Percentiles rank a stretch among this genome's conserved stretches.
Conservation (phyloP, 176 grass and related monocot species). For the Echinochloa phyllopogon region DNA sequence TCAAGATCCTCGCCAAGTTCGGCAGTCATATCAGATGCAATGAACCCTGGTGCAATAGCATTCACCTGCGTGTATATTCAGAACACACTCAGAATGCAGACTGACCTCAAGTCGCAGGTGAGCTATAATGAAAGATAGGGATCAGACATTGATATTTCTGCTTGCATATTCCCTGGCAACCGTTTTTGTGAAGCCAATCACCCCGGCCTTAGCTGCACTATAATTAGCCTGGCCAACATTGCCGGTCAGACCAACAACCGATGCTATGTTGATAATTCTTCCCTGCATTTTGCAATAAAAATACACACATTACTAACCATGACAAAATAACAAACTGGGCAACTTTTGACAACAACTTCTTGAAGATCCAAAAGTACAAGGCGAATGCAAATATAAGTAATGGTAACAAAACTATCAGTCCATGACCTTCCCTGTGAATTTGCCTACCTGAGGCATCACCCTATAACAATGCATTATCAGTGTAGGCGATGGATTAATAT, state of each 20-base stretch:
- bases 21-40: constrained; percentile 91
- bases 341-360: constrained; percentile 6
- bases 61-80: constrained; percentile 69
- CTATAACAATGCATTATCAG: constrained; percentile 2
- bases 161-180: constrained; percentile 98
- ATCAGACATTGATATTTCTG: constrained; percentile 85
- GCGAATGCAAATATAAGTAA: not conserved
- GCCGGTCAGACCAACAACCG: constrained; percentile 91
- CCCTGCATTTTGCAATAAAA: constrained; percentile 58
- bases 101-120: not conserved
- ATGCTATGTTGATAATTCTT: constrained; percentile 94
- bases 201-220: constrained; percentile 89
- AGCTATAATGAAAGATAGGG: constrained; percentile 20
- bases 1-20: constrained; percentile 85
- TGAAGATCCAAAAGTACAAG: not conserved
- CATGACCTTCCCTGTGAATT: not conserved
- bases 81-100: constrained; percentile 36
- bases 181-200: constrained; percentile 97
- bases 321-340: not conserved
- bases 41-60: constrained; percentile 95
- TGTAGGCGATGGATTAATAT: not conserved
- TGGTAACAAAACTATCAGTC: constrained; percentile 1
- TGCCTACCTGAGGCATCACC: not conserved
- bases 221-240: constrained; percentile 97
- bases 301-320: constrained; percentile 20